These are phyloP conservation scores for Rubia balearica DNA, from an alignment of 305 asterid genomes.

Conservation along the genomic window DNA sequence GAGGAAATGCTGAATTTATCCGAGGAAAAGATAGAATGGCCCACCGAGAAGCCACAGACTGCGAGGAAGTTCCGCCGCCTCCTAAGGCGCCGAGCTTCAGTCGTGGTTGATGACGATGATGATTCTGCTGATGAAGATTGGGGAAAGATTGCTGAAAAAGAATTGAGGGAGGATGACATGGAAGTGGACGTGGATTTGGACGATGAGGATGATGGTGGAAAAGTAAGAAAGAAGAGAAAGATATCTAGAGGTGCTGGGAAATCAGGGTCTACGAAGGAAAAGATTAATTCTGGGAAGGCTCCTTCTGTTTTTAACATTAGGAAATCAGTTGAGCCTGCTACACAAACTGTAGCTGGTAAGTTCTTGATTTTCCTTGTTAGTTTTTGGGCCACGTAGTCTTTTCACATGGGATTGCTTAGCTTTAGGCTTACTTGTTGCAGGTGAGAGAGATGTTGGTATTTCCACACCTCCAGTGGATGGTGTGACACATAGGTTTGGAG, in stretches of 20 bases:
- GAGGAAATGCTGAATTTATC: constrained; percentile 57
- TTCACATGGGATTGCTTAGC: not conserved
- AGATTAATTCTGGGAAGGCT: constrained; percentile 27
- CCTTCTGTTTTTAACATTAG: constrained; percentile 22
- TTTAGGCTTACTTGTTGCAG: constrained; percentile 30
- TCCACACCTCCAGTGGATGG: constrained; percentile 36
- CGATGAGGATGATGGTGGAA: constrained; percentile 36
- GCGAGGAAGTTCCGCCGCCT: constrained; percentile 53
- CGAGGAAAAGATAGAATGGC: constrained; percentile 66
- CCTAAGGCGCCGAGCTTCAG: constrained; percentile 27
- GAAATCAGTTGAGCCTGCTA: constrained; percentile 27
- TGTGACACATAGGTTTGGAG: constrained; percentile 59
- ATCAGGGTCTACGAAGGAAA: constrained; percentile 41
- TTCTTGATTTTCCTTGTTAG: constrained; percentile 12
- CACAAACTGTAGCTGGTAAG: constrained; percentile 47
- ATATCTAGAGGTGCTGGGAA: constrained; percentile 29
- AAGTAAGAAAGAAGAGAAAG: constrained; percentile 42
- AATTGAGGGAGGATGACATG: constrained; percentile 42
- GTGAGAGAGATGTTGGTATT: constrained; percentile 37
- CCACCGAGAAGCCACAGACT: constrained; percentile 31
- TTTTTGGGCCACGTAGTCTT: not conserved
- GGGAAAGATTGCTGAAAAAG: constrained; percentile 37
- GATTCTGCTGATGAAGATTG: constrained; percentile 66
- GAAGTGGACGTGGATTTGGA: constrained; percentile 51
- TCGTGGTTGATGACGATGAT: constrained; percentile 35